phyloP scores from a whole-genome alignment of 352 stramenopile genomes.

The Globisporangium emineosum region DNA sequence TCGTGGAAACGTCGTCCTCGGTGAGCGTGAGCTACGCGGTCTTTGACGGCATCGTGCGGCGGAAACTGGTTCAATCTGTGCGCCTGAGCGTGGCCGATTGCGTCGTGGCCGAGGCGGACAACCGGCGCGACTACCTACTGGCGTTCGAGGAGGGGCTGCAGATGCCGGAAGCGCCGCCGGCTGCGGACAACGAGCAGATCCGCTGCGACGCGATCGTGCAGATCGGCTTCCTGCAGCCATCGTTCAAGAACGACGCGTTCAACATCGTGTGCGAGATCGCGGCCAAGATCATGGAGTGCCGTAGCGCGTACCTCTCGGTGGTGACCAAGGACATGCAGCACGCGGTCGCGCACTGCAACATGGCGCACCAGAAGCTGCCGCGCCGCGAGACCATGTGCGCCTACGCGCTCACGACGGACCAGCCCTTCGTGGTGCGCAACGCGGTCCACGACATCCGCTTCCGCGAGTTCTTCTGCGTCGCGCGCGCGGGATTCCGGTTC shows the following conservation, averaged over 20 bases:
- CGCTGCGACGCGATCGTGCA: slow-evolving; percentile 25
- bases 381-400: slow-evolving; percentile 31
- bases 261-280: slow-evolving; percentile 31
- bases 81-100: slow-evolving; percentile 23
- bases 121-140: slow-evolving; percentile 25
- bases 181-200: slow-evolving; percentile 20
- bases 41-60: slow-evolving; percentile 23
- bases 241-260: slow-evolving; percentile 21
- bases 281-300: slow-evolving; percentile 32
- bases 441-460: slow-evolving; percentile 32
- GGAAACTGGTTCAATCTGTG: slow-evolving; percentile 7
- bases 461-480: slow-evolving; percentile 34
- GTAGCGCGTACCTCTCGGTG: slow-evolving; percentile 26
- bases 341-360: slow-evolving; percentile 27
- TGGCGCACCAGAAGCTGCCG: slow-evolving; percentile 28
- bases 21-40: slow-evolving; percentile 17
- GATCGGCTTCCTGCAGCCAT: slow-evolving; percentile 19
- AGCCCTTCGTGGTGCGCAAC: slow-evolving; percentile 33
- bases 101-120: slow-evolving; percentile 21
- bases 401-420: slow-evolving; percentile 30
- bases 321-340: slow-evolving; percentile 30
- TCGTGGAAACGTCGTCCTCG: background rate
- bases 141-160: slow-evolving; percentile 32
- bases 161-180: slow-evolving; percentile 24
- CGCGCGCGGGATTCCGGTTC: slow-evolving; percentile 27